Conservation (phyloP, 192 early-diverging fungal species). For the Piromyces finnis region DNA sequence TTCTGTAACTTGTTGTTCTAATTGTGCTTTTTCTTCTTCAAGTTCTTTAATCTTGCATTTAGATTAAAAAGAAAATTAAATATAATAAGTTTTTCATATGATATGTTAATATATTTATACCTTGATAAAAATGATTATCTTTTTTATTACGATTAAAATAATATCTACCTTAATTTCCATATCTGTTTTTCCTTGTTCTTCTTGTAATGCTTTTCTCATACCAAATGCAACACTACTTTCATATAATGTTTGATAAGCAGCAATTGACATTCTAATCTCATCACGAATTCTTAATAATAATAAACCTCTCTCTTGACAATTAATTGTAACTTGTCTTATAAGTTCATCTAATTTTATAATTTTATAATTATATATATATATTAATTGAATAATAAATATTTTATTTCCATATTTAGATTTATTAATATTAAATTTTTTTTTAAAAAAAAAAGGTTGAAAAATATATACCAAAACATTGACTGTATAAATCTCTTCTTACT, state of each 20-base stretch:
- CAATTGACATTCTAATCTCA: constrained; percentile 49
- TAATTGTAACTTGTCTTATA: constrained; percentile 47
- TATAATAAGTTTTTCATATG: too few relatives aligned
- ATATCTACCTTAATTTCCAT: constrained; percentile 30
- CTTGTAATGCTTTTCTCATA: constrained; percentile 42
- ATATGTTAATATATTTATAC: too few relatives aligned
- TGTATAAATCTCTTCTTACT: constrained; percentile 37
- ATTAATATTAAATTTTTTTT: too few relatives aligned
- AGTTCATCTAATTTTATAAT: constrained; percentile 23
- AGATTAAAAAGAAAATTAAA: too few relatives aligned
- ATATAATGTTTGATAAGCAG: constrained; percentile 43
- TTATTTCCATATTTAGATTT: too few relatives aligned
- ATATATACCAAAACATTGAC: constrained; percentile 37
- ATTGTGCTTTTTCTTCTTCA: constrained; percentile 39
- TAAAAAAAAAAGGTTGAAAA: too few relatives aligned
- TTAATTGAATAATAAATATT: background rate
- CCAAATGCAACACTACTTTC: constrained; percentile 42
- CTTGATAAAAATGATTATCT: too few relatives aligned
- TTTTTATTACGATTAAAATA: too few relatives aligned
- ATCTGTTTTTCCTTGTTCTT: constrained; percentile 41
- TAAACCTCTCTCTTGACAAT: constrained; percentile 41
- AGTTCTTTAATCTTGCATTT: constrained; percentile 32
- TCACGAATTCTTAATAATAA: constrained; percentile 36
- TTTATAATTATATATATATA: background rate
- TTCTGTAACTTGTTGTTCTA: constrained; percentile 35